Percentiles rank a stretch among this genome's conserved stretches.
Conservation (phyloP, 2,329 filamentous ascomycete genomes). For the Trichoderma atroviride region DNA sequence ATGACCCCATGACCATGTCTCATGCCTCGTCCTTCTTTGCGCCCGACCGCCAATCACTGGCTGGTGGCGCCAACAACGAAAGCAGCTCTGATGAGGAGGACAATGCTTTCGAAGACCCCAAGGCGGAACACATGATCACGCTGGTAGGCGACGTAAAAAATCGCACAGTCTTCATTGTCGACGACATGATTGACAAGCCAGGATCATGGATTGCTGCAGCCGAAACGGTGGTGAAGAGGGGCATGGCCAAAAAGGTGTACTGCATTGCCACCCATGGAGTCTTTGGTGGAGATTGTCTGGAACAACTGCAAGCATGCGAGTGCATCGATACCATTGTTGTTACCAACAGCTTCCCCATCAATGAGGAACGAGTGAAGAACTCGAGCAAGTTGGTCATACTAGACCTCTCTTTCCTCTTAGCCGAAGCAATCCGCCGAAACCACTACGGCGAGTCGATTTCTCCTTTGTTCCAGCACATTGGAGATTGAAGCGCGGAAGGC, state of each 20-base stretch:
- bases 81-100: constrained; percentile 90
- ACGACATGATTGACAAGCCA: constrained; percentile 98
- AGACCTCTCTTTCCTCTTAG: constrained; percentile 82
- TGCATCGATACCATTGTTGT: constrained; percentile 94
- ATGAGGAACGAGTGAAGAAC: constrained; percentile 68
- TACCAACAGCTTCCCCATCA: constrained; percentile 95
- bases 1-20: constrained; percentile 81
- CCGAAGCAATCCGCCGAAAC: constrained; percentile 92
- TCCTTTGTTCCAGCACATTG: constrained; percentile 68
- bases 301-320: constrained; percentile 87
- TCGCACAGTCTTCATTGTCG: constrained; percentile 88
- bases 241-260: constrained; percentile 89
- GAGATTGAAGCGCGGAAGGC: constrained; percentile 46
- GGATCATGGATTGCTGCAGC: constrained; percentile 97
- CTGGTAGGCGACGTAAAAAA: constrained; percentile 93
- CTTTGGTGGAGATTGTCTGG: constrained; percentile 86
- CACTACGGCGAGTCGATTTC: constrained; percentile 90
- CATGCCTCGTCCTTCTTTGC: constrained; percentile 80
- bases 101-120: constrained; percentile 77
- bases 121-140: constrained; percentile 92
- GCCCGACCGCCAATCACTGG: constrained; percentile 67
- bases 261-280: constrained; percentile 97
- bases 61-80: constrained; percentile 82
- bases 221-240: constrained; percentile 93
- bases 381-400: constrained; percentile 85